Evolutionary conservation across 176 grass and related monocot genomes (phyloP), one percentile per base, ranked within the genome.

Genomic region (Phoenix roebelenii): DNA sequence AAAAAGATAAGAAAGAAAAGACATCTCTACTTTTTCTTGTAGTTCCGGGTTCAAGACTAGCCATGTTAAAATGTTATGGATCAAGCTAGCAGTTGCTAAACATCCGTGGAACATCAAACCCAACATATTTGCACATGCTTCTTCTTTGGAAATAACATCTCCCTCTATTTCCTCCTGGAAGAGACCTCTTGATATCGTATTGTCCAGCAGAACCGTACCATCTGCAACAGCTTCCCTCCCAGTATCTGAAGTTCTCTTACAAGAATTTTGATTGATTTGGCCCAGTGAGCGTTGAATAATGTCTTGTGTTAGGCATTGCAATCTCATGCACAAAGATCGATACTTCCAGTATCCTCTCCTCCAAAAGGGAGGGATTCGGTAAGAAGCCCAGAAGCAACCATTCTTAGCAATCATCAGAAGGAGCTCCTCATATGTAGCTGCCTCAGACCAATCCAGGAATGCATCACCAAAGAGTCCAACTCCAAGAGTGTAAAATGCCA

Each of bases 91-190:
- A 68, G 67, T 76, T 69, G 94, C 62, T 44, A 86, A 70, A 67
- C 77, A 79, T 80, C 94, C 88, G 81, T 98, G 94, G 73, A 98
- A 89, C 88, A 98, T 98, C 76, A 92, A 76, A 60, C 70, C 84
- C 50, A 81, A 61, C 20, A 98, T 73, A 57, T 89, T 87, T 55
- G 82, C 94, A 93, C 73, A 85, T 58, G 70, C 64, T 76, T 95
- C 89, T 61, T 95, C 81, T 67, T 85, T 58, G 57, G 75, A 85
- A 71, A 55, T 54, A 54, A 76, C 56, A 77, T 57, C 12, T 25
- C 75, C 66, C 67, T 79, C 71, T 61, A 50, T 64, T 18, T 74
- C 63, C 61, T 74, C 54, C 25, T 68, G 52, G 50, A 79, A 54
- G 49, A 32, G 75, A 53, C 29, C 23, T 60, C 67, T 50, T 67